Evolutionary conservation across 768 basidiomycete genomes (phyloP).

Genomic region (Psilocybe azurescens): DNA sequence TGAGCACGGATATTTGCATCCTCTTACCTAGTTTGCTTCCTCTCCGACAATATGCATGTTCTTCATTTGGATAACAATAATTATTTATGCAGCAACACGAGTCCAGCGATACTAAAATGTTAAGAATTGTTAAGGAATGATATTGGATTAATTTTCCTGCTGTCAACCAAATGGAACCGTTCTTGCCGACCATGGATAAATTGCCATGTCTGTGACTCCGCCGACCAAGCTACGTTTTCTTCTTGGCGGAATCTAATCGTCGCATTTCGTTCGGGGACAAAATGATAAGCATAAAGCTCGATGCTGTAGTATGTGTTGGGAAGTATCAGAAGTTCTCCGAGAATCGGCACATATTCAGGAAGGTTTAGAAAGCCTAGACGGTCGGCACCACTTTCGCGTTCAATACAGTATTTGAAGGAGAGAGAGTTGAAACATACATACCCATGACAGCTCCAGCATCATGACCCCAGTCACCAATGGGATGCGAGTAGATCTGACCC

Average conservation of each 20-base stretch:
- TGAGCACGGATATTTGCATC: slow-evolving; percentile 33
- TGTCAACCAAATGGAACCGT: slow-evolving; percentile 46
- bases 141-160: slow-evolving; percentile 18
- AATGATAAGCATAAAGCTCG: slow-evolving; percentile 55
- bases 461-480: slow-evolving; percentile 63
- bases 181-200: slow-evolving; percentile 58
- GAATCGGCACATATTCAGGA: slow-evolving; percentile 48
- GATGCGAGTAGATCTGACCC: slow-evolving; percentile 57
- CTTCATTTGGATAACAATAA: neutral
- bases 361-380: slow-evolving; percentile 47
- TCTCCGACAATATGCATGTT: neutral
- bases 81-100: neutral
- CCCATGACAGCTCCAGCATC: slow-evolving; percentile 56
- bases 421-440: slow-evolving; percentile 24
- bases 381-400: neutral
- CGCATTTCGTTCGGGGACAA: slow-evolving; percentile 52
- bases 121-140: slow-evolving; percentile 27
- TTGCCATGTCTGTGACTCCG: slow-evolving; percentile 43
- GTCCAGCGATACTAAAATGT: neutral
- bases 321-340: slow-evolving; percentile 52
- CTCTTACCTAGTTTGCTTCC: neutral
- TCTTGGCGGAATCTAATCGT: slow-evolving; percentile 50
- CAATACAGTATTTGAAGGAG: neutral
- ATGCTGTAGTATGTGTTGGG: slow-evolving; percentile 59
- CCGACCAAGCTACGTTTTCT: slow-evolving; percentile 49